These are phyloP conservation scores for Alternaria postmessia DNA, from an alignment of 2,329 filamentous ascomycete genomes.

Conservation along the genomic window DNA sequence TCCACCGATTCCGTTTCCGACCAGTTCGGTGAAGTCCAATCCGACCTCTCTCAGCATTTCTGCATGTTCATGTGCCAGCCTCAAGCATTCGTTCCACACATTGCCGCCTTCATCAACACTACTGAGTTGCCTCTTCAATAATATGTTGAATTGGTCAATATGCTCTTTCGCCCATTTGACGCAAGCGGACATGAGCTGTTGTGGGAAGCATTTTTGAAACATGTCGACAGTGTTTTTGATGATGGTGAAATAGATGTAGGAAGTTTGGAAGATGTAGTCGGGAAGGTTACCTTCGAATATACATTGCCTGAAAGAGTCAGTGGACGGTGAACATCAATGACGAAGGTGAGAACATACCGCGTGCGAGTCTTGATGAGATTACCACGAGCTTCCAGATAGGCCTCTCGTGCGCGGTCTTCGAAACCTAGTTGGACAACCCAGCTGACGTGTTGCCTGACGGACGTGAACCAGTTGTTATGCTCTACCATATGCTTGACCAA, in stretches of 20 bases:
- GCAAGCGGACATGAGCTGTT: constrained; percentile 88
- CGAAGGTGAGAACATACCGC: constrained; percentile 62
- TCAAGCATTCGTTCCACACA: constrained; percentile 84
- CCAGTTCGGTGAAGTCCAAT: constrained; percentile 84
- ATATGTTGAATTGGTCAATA: constrained; percentile 86
- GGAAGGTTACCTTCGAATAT: constrained; percentile 94
- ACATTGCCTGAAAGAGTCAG: constrained; percentile 70
- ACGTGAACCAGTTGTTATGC: constrained; percentile 76
- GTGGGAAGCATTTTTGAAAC: constrained; percentile 81
- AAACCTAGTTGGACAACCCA: constrained; percentile 90
- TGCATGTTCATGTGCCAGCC: constrained; percentile 81
- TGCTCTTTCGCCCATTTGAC: constrained; percentile 99
- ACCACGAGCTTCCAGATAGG: constrained; percentile 81
- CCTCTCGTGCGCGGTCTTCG: constrained; percentile 86
- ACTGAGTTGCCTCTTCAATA: constrained; percentile 84
- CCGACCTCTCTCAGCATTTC: constrained; percentile 83
- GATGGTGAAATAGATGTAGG: constrained; percentile 93
- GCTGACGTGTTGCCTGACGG: constrained; percentile 80
- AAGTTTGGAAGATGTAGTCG: constrained; percentile 92
- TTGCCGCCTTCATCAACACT: constrained; percentile 79
- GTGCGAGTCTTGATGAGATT: constrained; percentile 81
- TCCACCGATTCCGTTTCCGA: constrained; percentile 60
- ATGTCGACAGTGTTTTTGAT: constrained; percentile 92
- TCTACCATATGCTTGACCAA: constrained; percentile 80
- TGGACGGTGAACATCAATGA: neutral